Evolutionary conservation across 2,329 filamentous ascomycete genomes (phyloP), one percentile per base, ranked within the genome.

Genomic region (Coleophoma crateriformis): DNA sequence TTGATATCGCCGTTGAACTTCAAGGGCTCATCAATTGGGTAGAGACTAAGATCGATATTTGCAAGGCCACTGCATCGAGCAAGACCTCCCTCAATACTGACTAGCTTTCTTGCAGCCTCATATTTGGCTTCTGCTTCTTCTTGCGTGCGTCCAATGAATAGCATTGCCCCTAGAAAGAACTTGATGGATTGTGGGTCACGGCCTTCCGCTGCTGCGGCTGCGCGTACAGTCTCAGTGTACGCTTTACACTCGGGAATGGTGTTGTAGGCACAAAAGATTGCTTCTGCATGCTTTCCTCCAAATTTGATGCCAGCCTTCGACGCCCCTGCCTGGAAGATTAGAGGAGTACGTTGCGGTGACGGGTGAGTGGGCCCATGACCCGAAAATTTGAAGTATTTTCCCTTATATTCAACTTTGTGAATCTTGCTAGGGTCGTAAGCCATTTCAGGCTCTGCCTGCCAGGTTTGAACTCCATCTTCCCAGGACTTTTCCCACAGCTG

Each of bases 11-110:
- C 40, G 84, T 62, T 59, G 8, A 20, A 19, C 15, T 15, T 15
- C 12, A 42, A 42, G 13, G 84, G 81, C 58, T 84, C 75, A 37
- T 84, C 80, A 27, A 84, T 79, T 0, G 68, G 75, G 54, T 82
- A 84, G 39, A 73, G 65, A 4, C 72, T 70, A 22, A 85, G 67
- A 59, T 85, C 78, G 32, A 84, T 81, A 0, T 81, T 85, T 0
- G 84, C 88, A 83, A 84, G 88, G 1, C 85, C 85, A 15, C 83
- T 82, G 55, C 88, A 88, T 17, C 88, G 65, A 1, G 84, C 81
- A 49, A 87, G 61, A 0, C 83, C 84, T 2, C 85, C 85, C 54
- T 84, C 84, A 33, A 76, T 71, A 1, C 74, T 77, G 0, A 81
- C 84, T 57, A 85, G 78, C 49, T 75, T 72, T 14, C 74, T 70